Conservation (phyloP, 1,284 basidiomycete genomes). For the Sporisorium sorghi region DNA sequence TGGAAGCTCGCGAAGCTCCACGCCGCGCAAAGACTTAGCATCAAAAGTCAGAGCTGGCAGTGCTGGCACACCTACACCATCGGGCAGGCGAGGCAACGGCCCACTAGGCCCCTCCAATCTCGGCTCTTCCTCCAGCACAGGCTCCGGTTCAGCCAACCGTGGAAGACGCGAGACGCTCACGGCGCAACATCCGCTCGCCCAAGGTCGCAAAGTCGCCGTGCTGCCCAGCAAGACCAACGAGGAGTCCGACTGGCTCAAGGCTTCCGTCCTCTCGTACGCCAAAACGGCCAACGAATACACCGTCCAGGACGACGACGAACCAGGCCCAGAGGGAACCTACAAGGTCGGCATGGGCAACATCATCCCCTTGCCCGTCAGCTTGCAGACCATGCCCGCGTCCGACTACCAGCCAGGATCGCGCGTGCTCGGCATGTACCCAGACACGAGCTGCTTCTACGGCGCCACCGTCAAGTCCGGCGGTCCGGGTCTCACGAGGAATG, state of each 20-base stretch:
- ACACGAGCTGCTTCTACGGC: slow-evolving; percentile 68
- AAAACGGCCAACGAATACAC: slow-evolving; percentile 49
- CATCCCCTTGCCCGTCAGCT: slow-evolving; percentile 61
- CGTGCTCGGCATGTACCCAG: slow-evolving; percentile 68
- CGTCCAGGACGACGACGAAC: slow-evolving; percentile 50
- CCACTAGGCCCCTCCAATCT: slow-evolving; percentile 30
- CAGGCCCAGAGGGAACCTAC: slow-evolving; percentile 49
- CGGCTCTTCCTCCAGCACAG: slow-evolving; percentile 18
- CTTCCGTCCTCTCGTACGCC: slow-evolving; percentile 37
- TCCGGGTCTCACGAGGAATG: slow-evolving; percentile 47
- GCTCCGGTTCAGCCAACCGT: slow-evolving; percentile 10
- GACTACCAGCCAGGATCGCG: slow-evolving; percentile 60
- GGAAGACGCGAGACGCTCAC: slow-evolving; percentile 34
- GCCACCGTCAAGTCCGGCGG: slow-evolving; percentile 66
- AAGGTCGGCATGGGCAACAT: slow-evolving; percentile 54
- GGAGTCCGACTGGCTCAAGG: slow-evolving; percentile 53
- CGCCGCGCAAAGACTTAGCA: slow-evolving; percentile 39
- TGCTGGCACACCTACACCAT: slow-evolving; percentile 34
- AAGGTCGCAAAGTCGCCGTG: slow-evolving; percentile 44
- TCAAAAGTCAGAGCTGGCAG: slow-evolving; percentile 26
- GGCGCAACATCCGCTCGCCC: slow-evolving; percentile 42
- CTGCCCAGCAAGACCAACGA: slow-evolving; percentile 42
- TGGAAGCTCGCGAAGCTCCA: slow-evolving; percentile 24
- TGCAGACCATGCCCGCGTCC: slow-evolving; percentile 58
- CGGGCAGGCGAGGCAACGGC: slow-evolving; percentile 18